A percentile compares a stretch with the other conserved stretches of the same genome.
Evolutionary conservation across 495 filamentous ascomycete species (phyloP).

Genomic region (Choiromyces venosus): DNA sequence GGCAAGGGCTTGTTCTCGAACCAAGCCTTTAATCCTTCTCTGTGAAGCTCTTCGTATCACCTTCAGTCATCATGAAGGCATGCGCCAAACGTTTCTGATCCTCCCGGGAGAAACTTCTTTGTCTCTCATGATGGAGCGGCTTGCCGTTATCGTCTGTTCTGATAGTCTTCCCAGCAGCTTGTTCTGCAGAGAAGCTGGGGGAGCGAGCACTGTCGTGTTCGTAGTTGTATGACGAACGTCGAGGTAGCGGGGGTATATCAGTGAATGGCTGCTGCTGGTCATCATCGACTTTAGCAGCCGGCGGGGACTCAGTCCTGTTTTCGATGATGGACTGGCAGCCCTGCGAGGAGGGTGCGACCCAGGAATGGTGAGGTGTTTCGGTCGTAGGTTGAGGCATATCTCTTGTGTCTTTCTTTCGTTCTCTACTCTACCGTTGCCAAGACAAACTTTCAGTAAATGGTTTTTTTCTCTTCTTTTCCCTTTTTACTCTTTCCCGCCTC

Average conservation of each 20-base stretch:
- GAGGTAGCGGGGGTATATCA: slow-evolving; percentile 18
- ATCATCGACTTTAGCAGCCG: slow-evolving; percentile 7
- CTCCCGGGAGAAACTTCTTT: slow-evolving; percentile 34
- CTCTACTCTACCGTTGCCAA: not conserved
- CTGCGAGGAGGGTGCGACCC: slow-evolving; percentile 31
- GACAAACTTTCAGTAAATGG: not conserved
- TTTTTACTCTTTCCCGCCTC: too few species aligned
- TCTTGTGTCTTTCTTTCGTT: slow-evolving; percentile 9
- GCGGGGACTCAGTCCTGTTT: slow-evolving; percentile 7
- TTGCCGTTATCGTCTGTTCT: slow-evolving; percentile 6
- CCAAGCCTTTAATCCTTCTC: slow-evolving; percentile 19
- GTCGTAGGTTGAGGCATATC: slow-evolving; percentile 31
- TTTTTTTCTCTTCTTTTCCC: not conserved
- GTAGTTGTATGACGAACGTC: slow-evolving; percentile 37
- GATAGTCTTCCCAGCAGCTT: slow-evolving; percentile 5
- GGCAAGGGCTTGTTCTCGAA: not conserved
- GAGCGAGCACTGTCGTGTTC: slow-evolving; percentile 28
- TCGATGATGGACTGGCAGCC: slow-evolving; percentile 36
- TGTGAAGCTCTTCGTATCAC: slow-evolving; percentile 20
- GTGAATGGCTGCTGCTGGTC: slow-evolving; percentile 3
- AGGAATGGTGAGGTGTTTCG: slow-evolving; percentile 25
- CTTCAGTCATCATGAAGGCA: slow-evolving; percentile 18
- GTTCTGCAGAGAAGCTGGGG: slow-evolving; percentile 12
- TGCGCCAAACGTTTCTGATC: slow-evolving; percentile 29
- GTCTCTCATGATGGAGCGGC: slow-evolving; percentile 24